Evolutionary conservation across 2,329 filamentous ascomycete species (phyloP), one percentile per base, ranked within the genome.

Genomic region (Fusarium vanettenii): DNA sequence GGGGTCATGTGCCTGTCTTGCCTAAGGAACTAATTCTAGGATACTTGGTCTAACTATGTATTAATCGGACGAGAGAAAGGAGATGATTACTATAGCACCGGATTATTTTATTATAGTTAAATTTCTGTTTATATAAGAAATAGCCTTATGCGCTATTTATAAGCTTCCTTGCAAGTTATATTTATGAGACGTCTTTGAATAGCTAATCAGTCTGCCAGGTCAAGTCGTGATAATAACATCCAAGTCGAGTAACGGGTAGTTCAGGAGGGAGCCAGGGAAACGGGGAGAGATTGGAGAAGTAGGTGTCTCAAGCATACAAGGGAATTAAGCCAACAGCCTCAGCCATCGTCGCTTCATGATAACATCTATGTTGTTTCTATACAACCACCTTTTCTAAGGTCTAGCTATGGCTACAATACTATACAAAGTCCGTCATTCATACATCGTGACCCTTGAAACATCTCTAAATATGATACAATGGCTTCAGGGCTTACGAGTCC

Each of bases 351-450:
- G n/a, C 11, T 43, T 43, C 20, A 14, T 43, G 41, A n/a, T n/a
- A 52, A 18, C 48, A 52, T 52, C 25, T 29, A 20, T 35, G 52
- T 20, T 70, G 27, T 70, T 71, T 48, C 60, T 74, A 65, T 73
- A 60, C 57, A 60, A 43, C 62, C 20, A 35, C 13, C 27, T 31
- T 67, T 6, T 75, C 45, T 67, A 63, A 67, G 66, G 61, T 65
- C 70, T 74, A 68, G 66, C 37, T 66, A 64, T 22, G 69, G 52
- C 63, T 74, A 73, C 66, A 76, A 59, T 78, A 77, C 60, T 79
- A 72, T 79, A 79, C 76, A 79, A 63, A 57, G 71, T 35, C 60
- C 68, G 31, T 66, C 67, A 50, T 68, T 77, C 67, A 76, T 77
- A 75, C 73, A 75, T 74, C 66, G 13, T 74, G 60, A 25, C 52